Conservation (phyloP, 768 basidiomycete species). For the Boletus sensibilis region DNA sequence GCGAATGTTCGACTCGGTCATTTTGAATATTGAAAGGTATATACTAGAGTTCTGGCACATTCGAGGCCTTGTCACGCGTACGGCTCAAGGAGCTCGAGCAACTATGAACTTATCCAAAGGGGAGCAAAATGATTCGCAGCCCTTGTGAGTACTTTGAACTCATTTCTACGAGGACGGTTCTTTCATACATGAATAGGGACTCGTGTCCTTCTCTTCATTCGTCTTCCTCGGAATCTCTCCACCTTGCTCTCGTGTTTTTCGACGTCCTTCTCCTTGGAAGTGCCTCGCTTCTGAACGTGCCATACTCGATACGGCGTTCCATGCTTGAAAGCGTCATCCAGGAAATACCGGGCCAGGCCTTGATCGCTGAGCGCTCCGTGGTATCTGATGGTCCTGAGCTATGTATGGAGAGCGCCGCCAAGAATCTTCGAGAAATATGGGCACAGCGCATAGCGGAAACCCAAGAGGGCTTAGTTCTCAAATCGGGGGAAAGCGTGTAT, state of each 20-base stretch:
- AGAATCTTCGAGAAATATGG: slow-evolving; percentile 45
- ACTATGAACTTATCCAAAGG: slow-evolving; percentile 20
- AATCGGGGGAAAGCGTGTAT: slow-evolving; percentile 67
- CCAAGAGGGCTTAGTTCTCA: slow-evolving; percentile 76
- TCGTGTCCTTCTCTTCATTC: slow-evolving; percentile 45
- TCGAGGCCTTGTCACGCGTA: slow-evolving; percentile 53
- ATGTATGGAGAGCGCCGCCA: slow-evolving; percentile 12
- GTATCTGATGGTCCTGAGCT: slow-evolving; percentile 34
- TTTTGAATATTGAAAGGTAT: slow-evolving; percentile 3
- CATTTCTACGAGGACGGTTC: neutral
- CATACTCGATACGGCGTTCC: slow-evolving; percentile 61
- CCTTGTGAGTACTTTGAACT: slow-evolving; percentile 14
- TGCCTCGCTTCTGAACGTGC: slow-evolving; percentile 48
- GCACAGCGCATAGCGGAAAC: slow-evolving; percentile 48
- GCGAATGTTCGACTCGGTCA: neutral
- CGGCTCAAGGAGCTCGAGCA: slow-evolving; percentile 54
- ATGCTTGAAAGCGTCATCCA: slow-evolving; percentile 59
- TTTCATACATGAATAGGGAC: slow-evolving; percentile 23
- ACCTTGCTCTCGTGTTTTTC: slow-evolving; percentile 84
- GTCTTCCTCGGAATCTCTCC: slow-evolving; percentile 41
- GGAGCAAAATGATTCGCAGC: slow-evolving; percentile 21
- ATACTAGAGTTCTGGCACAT: slow-evolving; percentile 77
- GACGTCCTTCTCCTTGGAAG: slow-evolving; percentile 74
- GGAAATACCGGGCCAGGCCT: slow-evolving; percentile 56
- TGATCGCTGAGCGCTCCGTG: slow-evolving; percentile 55